Conservation (phyloP, 805 yeast species). For the Sugiyamaella mastotermitis region DNA sequence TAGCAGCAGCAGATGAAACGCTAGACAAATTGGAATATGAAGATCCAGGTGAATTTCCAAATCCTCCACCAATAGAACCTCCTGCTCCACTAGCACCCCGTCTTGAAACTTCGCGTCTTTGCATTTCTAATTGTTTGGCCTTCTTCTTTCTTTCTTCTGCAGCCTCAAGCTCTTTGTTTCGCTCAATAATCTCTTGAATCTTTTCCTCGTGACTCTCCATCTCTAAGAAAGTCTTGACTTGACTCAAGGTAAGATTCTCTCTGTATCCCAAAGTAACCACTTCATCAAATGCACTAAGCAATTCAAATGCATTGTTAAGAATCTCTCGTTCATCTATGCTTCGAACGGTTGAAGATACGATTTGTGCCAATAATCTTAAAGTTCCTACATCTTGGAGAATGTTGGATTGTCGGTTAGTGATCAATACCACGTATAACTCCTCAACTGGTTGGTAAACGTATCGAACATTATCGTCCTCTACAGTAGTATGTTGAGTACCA, state of each 20-base stretch:
- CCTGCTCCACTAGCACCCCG: constrained; percentile 26
- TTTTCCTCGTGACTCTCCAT: constrained; percentile 99
- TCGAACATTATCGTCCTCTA: constrained; percentile 86
- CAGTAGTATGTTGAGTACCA: constrained; percentile 81
- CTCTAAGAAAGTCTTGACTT: constrained; percentile 82
- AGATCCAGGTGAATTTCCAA: constrained; percentile 9
- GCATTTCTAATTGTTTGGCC: constrained; percentile 69
- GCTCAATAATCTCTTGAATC: constrained; percentile 95
- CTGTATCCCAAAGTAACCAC: constrained; percentile 83
- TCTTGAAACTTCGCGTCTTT: constrained; percentile 43
- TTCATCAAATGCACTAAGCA: constrained; percentile 90
- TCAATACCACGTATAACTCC: constrained; percentile 81
- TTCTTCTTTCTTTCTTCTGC: constrained; percentile 93
- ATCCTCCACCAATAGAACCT: constrained; percentile 15
- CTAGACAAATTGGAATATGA: constrained; percentile 1
- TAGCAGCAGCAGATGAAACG: constrained; percentile 1
- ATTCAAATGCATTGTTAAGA: constrained; percentile 77
- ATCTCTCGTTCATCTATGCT: constrained; percentile 76
- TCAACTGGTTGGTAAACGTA: constrained; percentile 95
- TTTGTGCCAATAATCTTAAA: constrained; percentile 74
- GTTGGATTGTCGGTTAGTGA: constrained; percentile 86
- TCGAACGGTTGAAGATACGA: constrained; percentile 68
- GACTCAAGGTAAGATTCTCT: constrained; percentile 75
- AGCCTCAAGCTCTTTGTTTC: constrained; percentile 95
- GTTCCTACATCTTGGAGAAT: constrained; percentile 94